Evolutionary conservation across 805 yeast species (phyloP).

Genomic region (Osmozyma mogii): DNA sequence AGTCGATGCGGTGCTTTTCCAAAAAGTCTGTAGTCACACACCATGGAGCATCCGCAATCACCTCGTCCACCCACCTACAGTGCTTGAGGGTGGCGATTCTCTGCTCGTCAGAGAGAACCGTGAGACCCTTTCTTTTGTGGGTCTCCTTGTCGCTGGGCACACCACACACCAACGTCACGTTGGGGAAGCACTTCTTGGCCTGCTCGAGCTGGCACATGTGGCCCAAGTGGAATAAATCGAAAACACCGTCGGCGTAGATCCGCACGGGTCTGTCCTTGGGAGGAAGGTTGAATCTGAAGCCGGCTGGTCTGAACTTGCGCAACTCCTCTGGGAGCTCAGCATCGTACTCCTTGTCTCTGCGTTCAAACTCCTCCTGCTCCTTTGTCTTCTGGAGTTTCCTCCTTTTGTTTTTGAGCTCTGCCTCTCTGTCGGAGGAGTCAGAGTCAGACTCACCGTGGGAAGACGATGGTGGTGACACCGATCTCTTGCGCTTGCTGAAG

Average conservation of each 20-base stretch:
- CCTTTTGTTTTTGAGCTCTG: no score
- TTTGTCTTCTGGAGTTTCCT: conserved; percentile 20
- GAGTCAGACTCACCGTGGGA: no score
- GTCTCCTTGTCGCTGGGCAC: conserved; percentile 87
- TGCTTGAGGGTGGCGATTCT: conserved; percentile 87
- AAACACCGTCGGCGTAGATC: conserved; percentile 97
- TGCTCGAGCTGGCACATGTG: conserved; percentile 98
- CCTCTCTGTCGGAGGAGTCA: no score
- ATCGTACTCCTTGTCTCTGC: conserved; percentile 54
- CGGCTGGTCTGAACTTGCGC: conserved; percentile 72
- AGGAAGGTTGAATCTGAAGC: conserved; percentile 73
- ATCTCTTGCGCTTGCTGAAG: not conserved
- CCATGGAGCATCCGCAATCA: conserved; percentile 94
- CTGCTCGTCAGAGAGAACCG: conserved; percentile 82
- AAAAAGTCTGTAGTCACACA: conserved; percentile 78
- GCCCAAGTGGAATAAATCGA: conserved; percentile 92
- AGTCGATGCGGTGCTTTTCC: conserved; percentile 75
- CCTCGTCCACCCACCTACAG: conserved; percentile 98
- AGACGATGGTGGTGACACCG: no score
- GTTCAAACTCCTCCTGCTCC: conserved; percentile 25
- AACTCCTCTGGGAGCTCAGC: conserved; percentile 58
- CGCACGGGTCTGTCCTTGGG: conserved; percentile 81
- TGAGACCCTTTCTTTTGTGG: conserved; percentile 86
- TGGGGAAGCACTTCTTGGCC: conserved; percentile 85
- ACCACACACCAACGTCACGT: conserved; percentile 82